A percentile compares a stretch with the other conserved stretches of the same genome.
phyloP scores from a whole-genome alignment of 768 basidiomycete genomes.

The Gloeostereum incarnatum region DNA sequence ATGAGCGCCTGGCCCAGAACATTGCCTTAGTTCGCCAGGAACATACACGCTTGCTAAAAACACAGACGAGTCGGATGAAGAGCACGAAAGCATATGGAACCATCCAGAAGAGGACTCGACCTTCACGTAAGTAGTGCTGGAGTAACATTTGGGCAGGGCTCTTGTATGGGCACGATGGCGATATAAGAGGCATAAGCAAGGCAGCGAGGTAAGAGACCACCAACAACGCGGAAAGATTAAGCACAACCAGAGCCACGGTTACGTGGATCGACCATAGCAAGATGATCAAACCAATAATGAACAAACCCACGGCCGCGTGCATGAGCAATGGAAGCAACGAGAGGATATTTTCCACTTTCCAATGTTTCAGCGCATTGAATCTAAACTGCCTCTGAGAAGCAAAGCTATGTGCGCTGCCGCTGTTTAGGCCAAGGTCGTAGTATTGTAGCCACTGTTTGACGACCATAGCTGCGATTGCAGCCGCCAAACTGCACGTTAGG shows the following conservation, averaged over 20 bases:
- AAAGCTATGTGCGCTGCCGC: constrained; percentile 9
- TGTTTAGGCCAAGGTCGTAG: constrained; percentile 7
- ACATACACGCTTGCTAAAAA: too few species aligned
- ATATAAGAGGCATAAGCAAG: constrained; percentile 8
- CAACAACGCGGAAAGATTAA: constrained; percentile 6
- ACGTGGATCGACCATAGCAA: constrained; percentile 10
- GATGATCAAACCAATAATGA: constrained; percentile 11
- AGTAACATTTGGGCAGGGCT: constrained; percentile 8
- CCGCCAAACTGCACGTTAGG: constrained; percentile 11
- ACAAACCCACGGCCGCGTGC: constrained; percentile 13
- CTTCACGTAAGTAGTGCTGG: neutral
- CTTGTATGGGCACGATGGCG: constrained; percentile 11
- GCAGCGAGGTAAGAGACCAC: constrained; percentile 7
- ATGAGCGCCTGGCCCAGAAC: too few species aligned
- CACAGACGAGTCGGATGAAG: too few species aligned
- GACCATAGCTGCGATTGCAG: constrained; percentile 13
- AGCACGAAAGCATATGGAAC: too few species aligned
- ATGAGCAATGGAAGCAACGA: constrained; percentile 12
- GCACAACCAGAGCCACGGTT: constrained; percentile 6
- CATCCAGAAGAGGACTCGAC: neutral
- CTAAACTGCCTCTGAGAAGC: constrained; percentile 12
- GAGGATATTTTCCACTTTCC: constrained; percentile 13
- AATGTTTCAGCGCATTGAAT: constrained; percentile 10
- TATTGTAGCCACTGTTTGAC: constrained; percentile 13
- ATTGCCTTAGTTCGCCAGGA: too few species aligned